Evolutionary conservation across 805 yeast genomes (phyloP).

Genomic region (Pichia paraexigua): DNA sequence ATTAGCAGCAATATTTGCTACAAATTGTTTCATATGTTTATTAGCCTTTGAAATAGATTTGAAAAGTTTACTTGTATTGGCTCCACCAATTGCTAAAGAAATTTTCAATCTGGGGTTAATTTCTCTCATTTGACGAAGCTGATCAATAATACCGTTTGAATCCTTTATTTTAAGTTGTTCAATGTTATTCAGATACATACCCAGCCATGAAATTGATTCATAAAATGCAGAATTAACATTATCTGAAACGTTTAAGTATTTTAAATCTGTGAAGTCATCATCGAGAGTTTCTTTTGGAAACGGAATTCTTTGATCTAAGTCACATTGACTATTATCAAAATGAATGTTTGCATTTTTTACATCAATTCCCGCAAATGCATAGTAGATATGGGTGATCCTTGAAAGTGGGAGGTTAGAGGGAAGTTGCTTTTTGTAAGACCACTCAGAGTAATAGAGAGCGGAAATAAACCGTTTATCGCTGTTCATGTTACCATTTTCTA

Average conservation of each 20-base stretch:
- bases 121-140: constrained; percentile 21
- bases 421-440: constrained; percentile 59
- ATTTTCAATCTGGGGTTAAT: constrained; percentile 37
- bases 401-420: constrained; percentile 57
- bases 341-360: constrained; percentile 39
- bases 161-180: neutral
- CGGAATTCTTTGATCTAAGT: constrained; percentile 41
- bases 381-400: constrained; percentile 59
- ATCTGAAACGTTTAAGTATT: neutral
- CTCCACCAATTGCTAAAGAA: constrained; percentile 79
- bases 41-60: constrained; percentile 22
- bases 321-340: constrained; percentile 38
- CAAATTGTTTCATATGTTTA: constrained; percentile 36
- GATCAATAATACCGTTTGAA: constrained; percentile 24
- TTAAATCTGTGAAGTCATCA: neutral
- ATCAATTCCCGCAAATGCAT: constrained; percentile 66
- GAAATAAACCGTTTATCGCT: constrained; percentile 4
- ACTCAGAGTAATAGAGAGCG: constrained; percentile 43
- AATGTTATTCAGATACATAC: neutral
- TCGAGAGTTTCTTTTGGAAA: constrained; percentile 4
- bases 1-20: constrained; percentile 37
- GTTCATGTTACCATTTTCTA: neutral
- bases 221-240: neutral
- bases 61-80: constrained; percentile 41
- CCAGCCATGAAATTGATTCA: constrained; percentile 3